Evolutionary conservation across 2,329 filamentous ascomycete genomes (phyloP), one percentile per base, ranked within the genome.

Genomic region (Calonectria honghensis): DNA sequence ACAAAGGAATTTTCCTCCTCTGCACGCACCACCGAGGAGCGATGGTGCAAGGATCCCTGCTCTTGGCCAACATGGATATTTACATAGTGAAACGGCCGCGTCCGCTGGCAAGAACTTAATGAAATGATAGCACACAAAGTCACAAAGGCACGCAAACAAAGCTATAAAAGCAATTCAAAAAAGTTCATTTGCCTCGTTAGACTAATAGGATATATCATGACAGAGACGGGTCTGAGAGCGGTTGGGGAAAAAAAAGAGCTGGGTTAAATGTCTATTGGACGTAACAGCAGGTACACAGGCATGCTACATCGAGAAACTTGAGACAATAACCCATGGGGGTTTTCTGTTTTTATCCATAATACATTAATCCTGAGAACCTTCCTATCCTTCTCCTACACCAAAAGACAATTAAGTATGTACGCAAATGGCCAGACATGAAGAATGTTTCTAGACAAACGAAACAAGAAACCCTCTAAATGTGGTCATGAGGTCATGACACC

Each of bases 321-420:
- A 74, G 77, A 79, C 78, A 79, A 80, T 75, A 80, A 80, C 79
- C 79, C 79, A 78, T 41, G 73, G 68, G 79, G 79, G 71, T 81
- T 79, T 80, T 77, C 74, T 77, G 72, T 77, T 80, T 78, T 76
- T 78, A 78, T 80, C 78, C 79, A 78, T 76, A 79, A 79, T 81
- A 81, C 79, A 81, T 81, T 79, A 81, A 79, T 80, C 80, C 79
- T 79, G 76, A 81, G 78, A 76, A 80, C 79, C 79, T 79, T 74
- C 66, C 66, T 59, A 63, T 72, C 70, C 63, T 79, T 74, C 78
- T 77, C 76, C 75, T 77, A 77, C 39, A 77, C 76, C 77, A 77
- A 81, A 83, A 76, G 45, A 52, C 73, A 79, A 80, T 79, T 10
- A 80, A 75, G 75, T 80, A 81, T 83, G 81, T 82, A 78, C 82